phyloP scores from a whole-genome alignment of 805 yeast genomes.

The Yarrowia deformans region DNA sequence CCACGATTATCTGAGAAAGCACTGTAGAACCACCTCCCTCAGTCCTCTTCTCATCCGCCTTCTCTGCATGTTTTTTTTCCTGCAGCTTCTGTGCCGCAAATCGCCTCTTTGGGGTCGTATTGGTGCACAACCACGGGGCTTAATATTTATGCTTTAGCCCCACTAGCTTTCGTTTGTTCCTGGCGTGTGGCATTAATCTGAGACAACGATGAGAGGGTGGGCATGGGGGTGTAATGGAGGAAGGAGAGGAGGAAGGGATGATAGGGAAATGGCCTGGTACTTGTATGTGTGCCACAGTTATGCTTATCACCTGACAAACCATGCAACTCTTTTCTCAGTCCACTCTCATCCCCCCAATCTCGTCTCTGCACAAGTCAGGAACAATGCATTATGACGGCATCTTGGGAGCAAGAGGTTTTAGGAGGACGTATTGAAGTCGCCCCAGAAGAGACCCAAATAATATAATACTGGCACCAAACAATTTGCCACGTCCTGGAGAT shows the following conservation, averaged over 20 bases:
- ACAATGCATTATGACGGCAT: slow-evolving; percentile 9
- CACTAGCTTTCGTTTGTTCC: slow-evolving; percentile 22
- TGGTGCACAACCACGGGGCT: slow-evolving; percentile 6
- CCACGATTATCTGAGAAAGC: neutral
- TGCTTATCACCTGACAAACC: neutral
- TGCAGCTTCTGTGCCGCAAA: neutral
- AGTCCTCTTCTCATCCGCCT: neutral
- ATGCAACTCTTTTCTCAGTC: too few relatives aligned
- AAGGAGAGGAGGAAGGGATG: too few relatives aligned
- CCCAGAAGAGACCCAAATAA: neutral
- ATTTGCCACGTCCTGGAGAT: too few relatives aligned
- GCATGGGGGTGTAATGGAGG: neutral
- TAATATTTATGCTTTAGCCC: neutral
- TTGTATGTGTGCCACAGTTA: too few relatives aligned
- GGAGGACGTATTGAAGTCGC: neutral
- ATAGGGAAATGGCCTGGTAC: too few relatives aligned
- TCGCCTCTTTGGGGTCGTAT: neutral
- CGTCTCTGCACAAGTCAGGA: slow-evolving; percentile 3
- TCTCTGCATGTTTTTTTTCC: neutral
- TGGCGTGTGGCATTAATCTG: neutral
- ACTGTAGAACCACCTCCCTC: neutral
- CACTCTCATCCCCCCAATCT: neutral
- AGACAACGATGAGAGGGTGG: slow-evolving; percentile 10
- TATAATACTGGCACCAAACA: too few relatives aligned
- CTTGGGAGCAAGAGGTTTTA: neutral